phyloP scores from a whole-genome alignment of 2,329 filamentous ascomycete species.

The Fusarium abutilonis region DNA sequence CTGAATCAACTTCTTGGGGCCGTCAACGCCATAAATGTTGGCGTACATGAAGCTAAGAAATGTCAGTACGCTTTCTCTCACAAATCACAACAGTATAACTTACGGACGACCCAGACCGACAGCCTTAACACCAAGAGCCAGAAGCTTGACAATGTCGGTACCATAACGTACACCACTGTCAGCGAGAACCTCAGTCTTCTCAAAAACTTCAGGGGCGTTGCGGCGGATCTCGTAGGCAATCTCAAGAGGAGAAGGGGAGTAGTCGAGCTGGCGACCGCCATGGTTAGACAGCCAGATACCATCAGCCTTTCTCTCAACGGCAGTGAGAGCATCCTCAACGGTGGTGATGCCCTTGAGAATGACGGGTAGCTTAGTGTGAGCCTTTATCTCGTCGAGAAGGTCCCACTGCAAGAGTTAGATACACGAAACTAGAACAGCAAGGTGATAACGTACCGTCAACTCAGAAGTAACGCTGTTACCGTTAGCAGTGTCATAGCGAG shows the following conservation, averaged over 20 bases:
- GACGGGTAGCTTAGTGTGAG: conserved; percentile 49
- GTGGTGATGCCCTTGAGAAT: conserved; percentile 54
- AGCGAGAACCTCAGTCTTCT: conserved; percentile 50
- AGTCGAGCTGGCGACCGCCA: conserved; percentile 55
- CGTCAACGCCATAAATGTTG: conserved; percentile 59
- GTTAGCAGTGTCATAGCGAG: conserved; percentile 41
- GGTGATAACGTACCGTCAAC: conserved; percentile 26
- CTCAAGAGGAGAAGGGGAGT: conserved; percentile 43
- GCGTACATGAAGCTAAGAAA: conserved; percentile 57
- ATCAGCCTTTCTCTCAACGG: conserved; percentile 48
- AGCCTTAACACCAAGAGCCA: conserved; percentile 53
- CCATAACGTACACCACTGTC: conserved; percentile 54
- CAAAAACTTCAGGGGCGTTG: conserved; percentile 51
- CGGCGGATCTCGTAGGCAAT: conserved; percentile 48
- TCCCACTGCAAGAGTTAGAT: conserved; percentile 36
- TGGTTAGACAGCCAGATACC: conserved; percentile 56
- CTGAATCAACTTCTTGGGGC: conserved; percentile 57
- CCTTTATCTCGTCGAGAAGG: conserved; percentile 45
- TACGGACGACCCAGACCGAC: conserved; percentile 55
- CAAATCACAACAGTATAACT: background rate
- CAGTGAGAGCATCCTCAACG: conserved; percentile 50
- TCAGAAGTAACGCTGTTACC: conserved; percentile 40
- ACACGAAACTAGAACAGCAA: no score
- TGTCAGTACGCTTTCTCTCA: background rate
- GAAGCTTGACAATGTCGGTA: conserved; percentile 53